Percentiles rank a stretch among this genome's conserved stretches.
Conservation (phyloP, 2,329 filamentous ascomycete species). For the Verticillium albo-atrum region DNA sequence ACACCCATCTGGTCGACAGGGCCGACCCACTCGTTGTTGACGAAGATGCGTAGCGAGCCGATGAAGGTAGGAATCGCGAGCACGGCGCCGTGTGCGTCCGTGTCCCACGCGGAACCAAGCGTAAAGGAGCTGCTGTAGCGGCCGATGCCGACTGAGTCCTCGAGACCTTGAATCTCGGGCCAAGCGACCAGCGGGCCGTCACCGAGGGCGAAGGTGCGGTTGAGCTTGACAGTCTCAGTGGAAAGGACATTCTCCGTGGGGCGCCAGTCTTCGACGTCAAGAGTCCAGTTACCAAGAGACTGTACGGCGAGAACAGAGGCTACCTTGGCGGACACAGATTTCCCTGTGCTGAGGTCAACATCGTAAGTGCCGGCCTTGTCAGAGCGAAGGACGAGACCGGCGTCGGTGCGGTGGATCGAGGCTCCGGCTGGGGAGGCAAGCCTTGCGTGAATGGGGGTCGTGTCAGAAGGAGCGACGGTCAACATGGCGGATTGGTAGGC, state of each 20-base stretch:
- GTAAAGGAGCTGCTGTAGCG: conserved; percentile 6
- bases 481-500: conserved; percentile 6
- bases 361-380: conserved; percentile 4
- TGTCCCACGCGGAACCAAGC: neutral
- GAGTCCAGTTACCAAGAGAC: conserved; percentile 3
- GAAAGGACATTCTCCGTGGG: conserved; percentile 4
- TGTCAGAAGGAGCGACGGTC: conserved; percentile 5
- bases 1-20: conserved; percentile 7
- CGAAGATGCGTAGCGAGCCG: conserved; percentile 7
- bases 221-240: conserved; percentile 3
- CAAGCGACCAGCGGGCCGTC: conserved; percentile 4
- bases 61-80: conserved; percentile 7
- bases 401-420: conserved; percentile 1
- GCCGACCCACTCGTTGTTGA: conserved; percentile 7
- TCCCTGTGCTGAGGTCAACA: neutral
- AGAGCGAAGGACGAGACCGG: conserved; percentile 6
- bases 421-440: neutral
- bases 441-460: conserved; percentile 1
- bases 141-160: conserved; percentile 7
- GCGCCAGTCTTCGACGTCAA: conserved; percentile 6
- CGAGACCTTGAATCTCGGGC: conserved; percentile 4
- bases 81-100: conserved; percentile 3
- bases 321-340: conserved; percentile 1
- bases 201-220: conserved; percentile 2
- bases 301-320: conserved; percentile 1